These are phyloP conservation scores for Sarocladiaceae sp. DNA, from an alignment of 2,329 filamentous ascomycete genomes.

Conservation along the genomic window DNA sequence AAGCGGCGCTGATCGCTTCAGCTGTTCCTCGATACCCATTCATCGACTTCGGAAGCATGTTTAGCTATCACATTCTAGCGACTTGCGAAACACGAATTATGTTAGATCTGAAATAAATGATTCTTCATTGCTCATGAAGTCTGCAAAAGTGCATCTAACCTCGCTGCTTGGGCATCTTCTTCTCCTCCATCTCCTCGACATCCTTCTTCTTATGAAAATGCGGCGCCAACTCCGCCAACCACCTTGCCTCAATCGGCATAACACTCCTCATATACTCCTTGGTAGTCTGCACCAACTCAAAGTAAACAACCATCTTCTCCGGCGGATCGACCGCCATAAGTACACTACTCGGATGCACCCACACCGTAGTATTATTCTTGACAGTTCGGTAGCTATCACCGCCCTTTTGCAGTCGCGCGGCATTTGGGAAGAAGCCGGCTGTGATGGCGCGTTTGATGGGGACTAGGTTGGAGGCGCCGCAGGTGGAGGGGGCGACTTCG, in stretches of 20 bases:
- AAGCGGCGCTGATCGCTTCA: too few relatives aligned
- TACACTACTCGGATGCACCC: constrained; percentile 85
- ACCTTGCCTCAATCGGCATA: constrained; percentile 78
- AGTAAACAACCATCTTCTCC: constrained; percentile 80
- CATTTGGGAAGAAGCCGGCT: constrained; percentile 92
- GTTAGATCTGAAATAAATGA: too few relatives aligned
- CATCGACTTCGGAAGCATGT: too few relatives aligned
- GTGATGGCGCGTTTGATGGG: constrained; percentile 87
- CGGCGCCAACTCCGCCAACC: constrained; percentile 85
- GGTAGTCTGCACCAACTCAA: constrained; percentile 74
- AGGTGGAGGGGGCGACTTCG: constrained; percentile 69
- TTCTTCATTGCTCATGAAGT: too few relatives aligned
- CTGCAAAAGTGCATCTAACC: too few relatives aligned
- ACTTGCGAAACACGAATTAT: too few relatives aligned
- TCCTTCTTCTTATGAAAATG: constrained; percentile 95
- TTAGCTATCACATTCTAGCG: too few relatives aligned
- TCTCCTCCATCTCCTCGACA: constrained; percentile 75
- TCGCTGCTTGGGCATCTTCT: constrained; percentile 46
- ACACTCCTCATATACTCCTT: constrained; percentile 93
- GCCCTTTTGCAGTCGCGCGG: constrained; percentile 74
- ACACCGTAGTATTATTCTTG: constrained; percentile 84
- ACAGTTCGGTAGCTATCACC: constrained; percentile 89
- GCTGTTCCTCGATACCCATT: too few relatives aligned
- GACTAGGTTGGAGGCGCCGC: constrained; percentile 63
- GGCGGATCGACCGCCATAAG: constrained; percentile 74